Percentiles rank a stretch among this genome's conserved stretches.
These are phyloP conservation scores for Phytophthora pinifolia DNA, from an alignment of 352 stramenopile species.

Conservation along the genomic window DNA sequence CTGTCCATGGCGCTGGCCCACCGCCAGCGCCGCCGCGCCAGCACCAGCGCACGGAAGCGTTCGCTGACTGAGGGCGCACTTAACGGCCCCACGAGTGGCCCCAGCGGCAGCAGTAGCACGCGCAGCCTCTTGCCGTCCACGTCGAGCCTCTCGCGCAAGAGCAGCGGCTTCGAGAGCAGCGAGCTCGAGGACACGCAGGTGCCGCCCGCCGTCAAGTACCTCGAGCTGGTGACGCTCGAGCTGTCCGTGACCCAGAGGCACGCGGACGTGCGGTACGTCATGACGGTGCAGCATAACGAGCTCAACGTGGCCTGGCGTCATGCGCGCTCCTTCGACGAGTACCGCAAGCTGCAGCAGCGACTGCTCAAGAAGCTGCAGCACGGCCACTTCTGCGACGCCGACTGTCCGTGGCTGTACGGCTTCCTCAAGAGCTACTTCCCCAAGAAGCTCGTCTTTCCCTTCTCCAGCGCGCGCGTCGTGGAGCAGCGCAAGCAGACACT, in stretches of 20 bases:
- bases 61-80: conserved; percentile 23
- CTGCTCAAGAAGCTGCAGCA: conserved; percentile 63
- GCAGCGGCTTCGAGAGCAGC: conserved; percentile 20
- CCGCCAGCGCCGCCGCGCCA: conserved; percentile 23
- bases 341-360: conserved; percentile 65
- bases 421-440: conserved; percentile 83
- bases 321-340: conserved; percentile 69
- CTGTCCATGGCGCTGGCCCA: conserved; percentile 31
- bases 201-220: conserved; percentile 44
- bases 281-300: conserved; percentile 44
- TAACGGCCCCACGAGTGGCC: conserved; percentile 3
- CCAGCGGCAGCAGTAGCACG: conserved; percentile 12
- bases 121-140: conserved; percentile 5
- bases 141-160: conserved; percentile 23
- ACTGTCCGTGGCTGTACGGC: conserved; percentile 72
- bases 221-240: conserved; percentile 52
- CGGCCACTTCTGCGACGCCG: conserved; percentile 71
- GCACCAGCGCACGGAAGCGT: conserved; percentile 28
- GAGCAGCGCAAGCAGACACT: conserved; percentile 50
- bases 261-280: conserved; percentile 59
- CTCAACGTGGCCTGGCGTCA: conserved; percentile 47
- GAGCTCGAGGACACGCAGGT: conserved; percentile 33
- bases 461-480: conserved; percentile 45
- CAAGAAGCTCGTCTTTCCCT: conserved; percentile 61
- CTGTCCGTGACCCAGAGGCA: conserved; percentile 51